Evolutionary conservation across 2,329 filamentous ascomycete species (phyloP).

Genomic region (Claviceps sorghi): DNA sequence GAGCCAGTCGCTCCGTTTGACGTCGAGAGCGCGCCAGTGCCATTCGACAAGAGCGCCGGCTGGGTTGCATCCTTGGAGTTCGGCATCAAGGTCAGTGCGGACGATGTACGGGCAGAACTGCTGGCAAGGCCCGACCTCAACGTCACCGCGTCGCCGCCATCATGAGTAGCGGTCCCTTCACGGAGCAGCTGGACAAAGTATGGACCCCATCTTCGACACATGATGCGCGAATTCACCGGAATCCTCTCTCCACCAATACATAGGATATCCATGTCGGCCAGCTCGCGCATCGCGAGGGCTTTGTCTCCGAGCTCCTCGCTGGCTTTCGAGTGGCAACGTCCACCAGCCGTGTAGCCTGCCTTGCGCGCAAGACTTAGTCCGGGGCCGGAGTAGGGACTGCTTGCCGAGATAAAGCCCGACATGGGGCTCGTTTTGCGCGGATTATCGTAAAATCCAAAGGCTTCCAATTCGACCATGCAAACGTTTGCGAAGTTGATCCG

Average conservation of each 20-base stretch:
- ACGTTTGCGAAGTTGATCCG: slow-evolving; percentile 96
- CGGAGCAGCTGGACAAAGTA: slow-evolving; percentile 88
- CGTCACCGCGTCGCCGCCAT: slow-evolving; percentile 61
- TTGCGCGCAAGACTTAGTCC: slow-evolving; percentile 44
- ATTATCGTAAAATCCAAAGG: slow-evolving; percentile 95
- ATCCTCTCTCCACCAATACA: slow-evolving; percentile 84
- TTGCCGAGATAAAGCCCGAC: slow-evolving; percentile 74
- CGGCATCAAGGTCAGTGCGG: slow-evolving; percentile 72
- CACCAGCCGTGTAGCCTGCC: slow-evolving; percentile 54
- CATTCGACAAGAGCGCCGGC: slow-evolving; percentile 25
- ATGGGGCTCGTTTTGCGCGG: slow-evolving; percentile 64
- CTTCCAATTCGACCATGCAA: slow-evolving; percentile 92
- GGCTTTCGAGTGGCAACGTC: slow-evolving; percentile 58
- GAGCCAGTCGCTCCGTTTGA: slow-evolving; percentile 9
- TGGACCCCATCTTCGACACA: slow-evolving; percentile 81
- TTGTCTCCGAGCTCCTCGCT: slow-evolving; percentile 77
- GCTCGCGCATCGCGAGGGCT: slow-evolving; percentile 63
- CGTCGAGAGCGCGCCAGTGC: slow-evolving; percentile 26
- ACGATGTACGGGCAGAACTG: slow-evolving; percentile 59
- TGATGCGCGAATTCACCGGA: slow-evolving; percentile 80
- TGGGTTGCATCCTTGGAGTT: slow-evolving; percentile 38
- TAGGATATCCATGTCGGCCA: slow-evolving; percentile 93
- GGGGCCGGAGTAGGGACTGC: slow-evolving; percentile 48
- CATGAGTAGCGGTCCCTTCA: slow-evolving; percentile 59
- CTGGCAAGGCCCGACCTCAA: slow-evolving; percentile 48